Evolutionary conservation across 2,329 filamentous ascomycete genomes (phyloP), one percentile per base, ranked within the genome.

Genomic region (Cladosporium sp.): DNA sequence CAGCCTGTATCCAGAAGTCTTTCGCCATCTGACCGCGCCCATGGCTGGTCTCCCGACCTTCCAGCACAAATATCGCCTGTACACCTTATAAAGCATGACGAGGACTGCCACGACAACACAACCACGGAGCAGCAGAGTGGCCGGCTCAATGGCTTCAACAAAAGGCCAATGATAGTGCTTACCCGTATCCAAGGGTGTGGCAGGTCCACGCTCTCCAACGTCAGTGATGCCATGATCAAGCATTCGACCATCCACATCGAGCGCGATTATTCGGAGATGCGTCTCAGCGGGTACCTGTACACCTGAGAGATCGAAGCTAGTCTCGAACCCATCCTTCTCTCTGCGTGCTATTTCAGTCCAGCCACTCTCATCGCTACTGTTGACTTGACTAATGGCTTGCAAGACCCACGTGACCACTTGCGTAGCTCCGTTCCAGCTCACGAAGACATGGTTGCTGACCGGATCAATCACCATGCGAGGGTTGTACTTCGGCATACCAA

Each of bases 371-470:
- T 28, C 14, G 14, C 21, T 39, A 16, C 23, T 26, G 34, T 64
- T 58, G 11, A 8, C 32, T 57, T 48, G 39, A n/a, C 57, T n/a
- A 10, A 64, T 66, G 16, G 57, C 60, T 43, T 74, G 71, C 1
- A 73, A 51, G 13, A 68, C 48, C 70, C 69, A 73, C 10, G 63
- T 54, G 11, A 14, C 46, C 6, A 73, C 69, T 49, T 72, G 70
- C 0, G 72, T 75, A 5, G 73, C 73, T 21, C 73, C 73, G 43
- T 73, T 74, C 72, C 73, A 75, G 65, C 67, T 71, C 28, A 71
- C 67, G 58, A 65, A 68, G 26, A 70, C 39, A 18, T 62, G 34
- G 14, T 53, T 59, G 28, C 60, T 46, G 25, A 57, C 60, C 25
- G 61, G 64, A 23, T 65, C 60, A 11, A 60, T 43, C 2, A 60